phyloP scores from a whole-genome alignment of 192 early-diverging fungal genomes.

The Backusella macrospora region DNA sequence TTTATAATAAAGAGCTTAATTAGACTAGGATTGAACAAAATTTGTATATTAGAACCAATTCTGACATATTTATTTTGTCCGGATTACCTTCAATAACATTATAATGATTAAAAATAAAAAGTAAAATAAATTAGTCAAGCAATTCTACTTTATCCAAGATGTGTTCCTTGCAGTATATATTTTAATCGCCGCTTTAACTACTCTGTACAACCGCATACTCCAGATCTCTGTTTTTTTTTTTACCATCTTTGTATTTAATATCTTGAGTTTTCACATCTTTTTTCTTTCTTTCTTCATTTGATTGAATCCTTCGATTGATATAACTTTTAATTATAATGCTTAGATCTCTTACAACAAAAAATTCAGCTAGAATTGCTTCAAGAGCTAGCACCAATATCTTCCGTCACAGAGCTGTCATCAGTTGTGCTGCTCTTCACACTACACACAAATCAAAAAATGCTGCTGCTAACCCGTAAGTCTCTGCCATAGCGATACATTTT shows the following conservation, averaged over 20 bases:
- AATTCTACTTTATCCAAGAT: not conserved
- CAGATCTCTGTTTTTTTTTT: conserved; percentile 27
- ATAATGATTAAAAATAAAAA: not conserved
- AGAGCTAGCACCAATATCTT: not conserved
- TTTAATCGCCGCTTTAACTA: conserved; percentile 12
- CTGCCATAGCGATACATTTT: not conserved
- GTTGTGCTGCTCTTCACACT: conserved; percentile 9
- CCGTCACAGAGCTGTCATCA: conserved; percentile 8
- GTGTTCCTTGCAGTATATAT: not conserved
- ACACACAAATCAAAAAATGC: conserved; percentile 15
- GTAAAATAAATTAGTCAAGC: not conserved
- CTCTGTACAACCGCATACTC: not conserved
- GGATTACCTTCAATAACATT: too few species aligned
- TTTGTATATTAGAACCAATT: not conserved
- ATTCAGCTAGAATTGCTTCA: not conserved
- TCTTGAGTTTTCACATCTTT: conserved; percentile 6
- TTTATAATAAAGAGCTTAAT: not conserved
- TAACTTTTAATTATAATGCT: conserved; percentile 14
- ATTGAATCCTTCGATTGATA: not conserved
- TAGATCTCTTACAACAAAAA: conserved; percentile 19
- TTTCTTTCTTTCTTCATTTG: not conserved
- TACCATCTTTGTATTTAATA: not conserved
- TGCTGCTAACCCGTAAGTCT: conserved; percentile 13
- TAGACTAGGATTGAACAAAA: not conserved
- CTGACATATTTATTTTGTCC: too few species aligned